A percentile compares a stretch with the other conserved stretches of the same genome.
Conservation (phyloP, 1,139 yeast species). For the Yamadazyma siamensis region DNA sequence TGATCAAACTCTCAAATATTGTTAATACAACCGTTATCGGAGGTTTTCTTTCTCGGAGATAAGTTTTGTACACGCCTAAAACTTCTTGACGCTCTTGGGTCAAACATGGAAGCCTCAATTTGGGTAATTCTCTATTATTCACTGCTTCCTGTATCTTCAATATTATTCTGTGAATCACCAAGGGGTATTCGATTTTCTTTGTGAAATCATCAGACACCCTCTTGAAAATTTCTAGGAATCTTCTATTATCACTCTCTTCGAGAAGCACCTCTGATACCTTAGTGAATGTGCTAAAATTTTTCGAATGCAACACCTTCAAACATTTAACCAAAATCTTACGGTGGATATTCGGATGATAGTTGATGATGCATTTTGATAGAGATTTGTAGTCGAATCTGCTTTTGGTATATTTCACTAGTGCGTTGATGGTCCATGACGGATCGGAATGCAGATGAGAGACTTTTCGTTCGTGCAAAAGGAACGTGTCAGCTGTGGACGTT, state of each 20-base stretch:
- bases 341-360: background rate
- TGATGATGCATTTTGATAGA: background rate
- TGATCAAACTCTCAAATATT: too few species aligned
- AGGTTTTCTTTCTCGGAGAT: too few species aligned
- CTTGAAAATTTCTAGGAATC: background rate
- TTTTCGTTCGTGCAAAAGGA: background rate
- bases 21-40: too few species aligned
- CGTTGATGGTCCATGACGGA: background rate
- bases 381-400: background rate
- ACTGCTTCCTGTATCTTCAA: constrained; percentile 3
- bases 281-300: background rate
- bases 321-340: background rate
- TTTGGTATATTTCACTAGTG: background rate
- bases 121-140: too few species aligned
- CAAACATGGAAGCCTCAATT: too few species aligned
- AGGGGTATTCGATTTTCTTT: background rate
- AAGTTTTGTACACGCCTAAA: too few species aligned
- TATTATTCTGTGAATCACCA: constrained; percentile 5
- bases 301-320: background rate
- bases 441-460: background rate
- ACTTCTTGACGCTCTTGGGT: too few species aligned
- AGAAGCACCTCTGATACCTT: background rate
- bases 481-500: background rate
- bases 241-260: background rate
- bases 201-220: background rate